Base-by-base conservation (phyloP, 192 early-diverging fungal genomes). In the Coemansia nantahalensis region DNA sequence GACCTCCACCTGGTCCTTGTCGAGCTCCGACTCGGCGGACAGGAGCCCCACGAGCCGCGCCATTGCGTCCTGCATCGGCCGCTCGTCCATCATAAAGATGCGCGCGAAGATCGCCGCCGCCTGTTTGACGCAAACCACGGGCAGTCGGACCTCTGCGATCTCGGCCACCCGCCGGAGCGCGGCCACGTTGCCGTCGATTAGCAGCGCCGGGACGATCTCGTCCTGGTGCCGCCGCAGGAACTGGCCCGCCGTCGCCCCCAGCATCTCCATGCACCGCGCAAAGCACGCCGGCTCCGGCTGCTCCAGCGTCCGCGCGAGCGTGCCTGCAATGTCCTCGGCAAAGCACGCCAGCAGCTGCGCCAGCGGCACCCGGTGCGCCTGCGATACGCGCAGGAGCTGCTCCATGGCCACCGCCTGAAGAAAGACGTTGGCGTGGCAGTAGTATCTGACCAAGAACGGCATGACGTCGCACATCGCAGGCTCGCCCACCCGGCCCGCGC, bases 1-100 rank as follows among this genome's bases (percentile, higher is more conserved):
- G 5, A 78, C 75, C 26, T 70, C 74, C 18, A 70, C 56, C 26
- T 78, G 58, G 35, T 40, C 53, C 3, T 35, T 18, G 28, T 51
- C 43, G 31, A 56, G 34, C 43, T 46, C 56, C 10, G 66, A 63
- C 36, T 63, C 75, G 11, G 62, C 43, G 19, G 75, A 67, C 16
- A 78, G 62, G 17, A 71, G 43, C 28, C 52, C 33, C 22, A 78
- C 59, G 63, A 78, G 71, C 17, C 63, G 56, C 32, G 44, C 23
- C 60, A 78, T 62, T 0, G 59, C 75, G 44, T 67, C 47, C 23
- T 66, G 62, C 75, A 78, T 78, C 11, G 56, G 68, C 75, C 71
- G 68, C 41, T 78, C 75, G 52, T 78, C 75, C 51, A 78, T 66
- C 36, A 78, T 35, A 22, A 78, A 78, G 5, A 78, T 78, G 30